A percentile compares a stretch with the other conserved stretches of the same genome.
Conservation (phyloP, 106 monocot species). For the Platanthera zijinensis region DNA sequence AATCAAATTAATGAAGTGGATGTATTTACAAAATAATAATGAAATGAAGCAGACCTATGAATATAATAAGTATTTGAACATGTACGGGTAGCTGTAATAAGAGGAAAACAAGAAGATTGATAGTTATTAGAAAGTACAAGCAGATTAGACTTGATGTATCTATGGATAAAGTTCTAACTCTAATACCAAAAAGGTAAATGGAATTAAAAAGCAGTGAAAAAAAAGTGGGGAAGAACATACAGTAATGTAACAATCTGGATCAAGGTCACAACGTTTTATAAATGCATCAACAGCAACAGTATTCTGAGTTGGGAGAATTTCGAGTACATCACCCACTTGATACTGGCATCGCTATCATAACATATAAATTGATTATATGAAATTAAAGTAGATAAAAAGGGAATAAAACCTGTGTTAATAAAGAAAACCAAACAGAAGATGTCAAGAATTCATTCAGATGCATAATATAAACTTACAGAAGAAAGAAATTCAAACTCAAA, state of each 20-base stretch:
- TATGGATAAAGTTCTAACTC: no score
- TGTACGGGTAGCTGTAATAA: no score
- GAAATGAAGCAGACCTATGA: no score
- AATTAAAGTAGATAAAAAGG: not conserved
- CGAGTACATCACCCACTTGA: conserved; percentile 84
- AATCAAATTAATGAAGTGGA: no score
- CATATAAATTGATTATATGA: not conserved
- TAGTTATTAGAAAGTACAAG: no score
- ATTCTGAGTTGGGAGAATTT: conserved; percentile 86
- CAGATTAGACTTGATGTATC: no score
- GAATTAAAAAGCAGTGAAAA: not conserved
- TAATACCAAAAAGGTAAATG: no score
- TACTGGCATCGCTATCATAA: conserved; percentile 49
- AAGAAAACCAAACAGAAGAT: not conserved
- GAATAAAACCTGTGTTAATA: no score
- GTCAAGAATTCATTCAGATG: not conserved
- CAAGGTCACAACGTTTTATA: conserved; percentile 68
- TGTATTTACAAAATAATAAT: no score
- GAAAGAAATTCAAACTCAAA: conserved; percentile 72
- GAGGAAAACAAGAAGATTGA: no score
- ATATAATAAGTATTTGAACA: no score
- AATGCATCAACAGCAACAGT: conserved; percentile 62
- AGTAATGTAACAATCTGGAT: conserved; percentile 65
- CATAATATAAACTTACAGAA: conserved; percentile 26
- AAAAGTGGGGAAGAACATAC: conserved; percentile 20